These are phyloP conservation scores for Viola pubescens DNA, from an alignment of 441 rosid species.

Conservation along the genomic window DNA sequence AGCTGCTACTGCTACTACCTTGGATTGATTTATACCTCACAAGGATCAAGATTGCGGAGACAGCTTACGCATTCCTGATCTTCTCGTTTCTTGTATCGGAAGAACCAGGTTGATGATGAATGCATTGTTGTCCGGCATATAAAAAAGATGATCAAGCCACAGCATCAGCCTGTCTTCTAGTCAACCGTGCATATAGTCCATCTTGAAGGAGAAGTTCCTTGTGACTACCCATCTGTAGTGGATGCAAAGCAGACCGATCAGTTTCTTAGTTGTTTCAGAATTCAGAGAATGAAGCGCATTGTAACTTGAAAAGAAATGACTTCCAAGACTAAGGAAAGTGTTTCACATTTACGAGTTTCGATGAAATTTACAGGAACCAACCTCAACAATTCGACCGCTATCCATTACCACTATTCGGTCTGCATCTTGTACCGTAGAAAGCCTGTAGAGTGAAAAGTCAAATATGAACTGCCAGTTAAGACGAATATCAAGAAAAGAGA, in stretches of 20 bases:
- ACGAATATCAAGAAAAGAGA: constrained; percentile 1
- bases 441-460: constrained; percentile 38
- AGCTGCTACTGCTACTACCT: too few relatives aligned
- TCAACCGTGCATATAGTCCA: constrained; percentile 72
- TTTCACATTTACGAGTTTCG: not conserved
- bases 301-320: too few relatives aligned
- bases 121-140: too few relatives aligned
- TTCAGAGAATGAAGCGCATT: too few relatives aligned
- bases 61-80: too few relatives aligned
- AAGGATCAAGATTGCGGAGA: too few relatives aligned
- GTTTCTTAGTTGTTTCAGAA: too few relatives aligned
- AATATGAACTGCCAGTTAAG: constrained; percentile 7
- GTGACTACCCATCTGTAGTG: constrained; percentile 67
- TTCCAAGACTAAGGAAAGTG: too few relatives aligned
- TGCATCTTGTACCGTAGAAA: constrained; percentile 86
- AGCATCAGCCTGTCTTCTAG: constrained; percentile 79
- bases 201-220: constrained; percentile 60
- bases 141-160: constrained; percentile 37
- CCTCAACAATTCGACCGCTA: constrained; percentile 72
- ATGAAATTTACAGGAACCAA: constrained; percentile 19
- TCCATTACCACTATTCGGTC: constrained; percentile 88
- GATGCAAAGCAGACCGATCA: not conserved
- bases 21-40: too few relatives aligned
- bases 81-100: too few relatives aligned
- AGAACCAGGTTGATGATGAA: too few relatives aligned